phyloP scores from a whole-genome alignment of 2,329 filamentous ascomycete genomes.

The Decorospora gaudefroyi region DNA sequence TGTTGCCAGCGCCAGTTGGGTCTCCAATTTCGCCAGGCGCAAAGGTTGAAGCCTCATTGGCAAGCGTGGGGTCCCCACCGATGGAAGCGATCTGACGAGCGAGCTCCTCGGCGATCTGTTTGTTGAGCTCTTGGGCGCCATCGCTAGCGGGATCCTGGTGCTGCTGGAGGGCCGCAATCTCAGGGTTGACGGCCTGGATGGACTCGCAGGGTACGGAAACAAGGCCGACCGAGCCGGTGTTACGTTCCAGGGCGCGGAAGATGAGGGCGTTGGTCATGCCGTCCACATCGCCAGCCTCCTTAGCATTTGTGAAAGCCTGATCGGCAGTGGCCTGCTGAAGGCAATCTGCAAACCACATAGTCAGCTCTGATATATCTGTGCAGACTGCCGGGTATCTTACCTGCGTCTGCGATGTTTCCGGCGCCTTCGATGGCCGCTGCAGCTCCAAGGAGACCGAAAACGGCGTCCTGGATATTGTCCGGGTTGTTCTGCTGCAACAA shows the following conservation, averaged over 20 bases:
- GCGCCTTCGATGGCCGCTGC: conserved; percentile 56
- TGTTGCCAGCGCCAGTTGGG: conserved; percentile 57
- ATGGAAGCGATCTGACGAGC: conserved; percentile 64
- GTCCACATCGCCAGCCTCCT: conserved; percentile 56
- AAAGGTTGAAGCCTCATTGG: conserved; percentile 67
- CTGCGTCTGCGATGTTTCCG: conserved; percentile 55
- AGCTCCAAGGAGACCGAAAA: conserved; percentile 60
- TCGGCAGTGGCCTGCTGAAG: conserved; percentile 63
- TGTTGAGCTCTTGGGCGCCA: conserved; percentile 62
- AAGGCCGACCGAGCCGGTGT: conserved; percentile 62
- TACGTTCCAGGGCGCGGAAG: conserved; percentile 62
- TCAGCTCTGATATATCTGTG: conserved; percentile 12
- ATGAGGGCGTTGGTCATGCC: conserved; percentile 61
- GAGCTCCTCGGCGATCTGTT: conserved; percentile 62
- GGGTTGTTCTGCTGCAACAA: conserved; percentile 56
- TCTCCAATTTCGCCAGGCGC: conserved; percentile 61
- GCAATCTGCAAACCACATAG: conserved; percentile 54
- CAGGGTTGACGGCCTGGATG: conserved; percentile 63
- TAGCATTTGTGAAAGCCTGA: conserved; percentile 65
- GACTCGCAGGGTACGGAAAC: conserved; percentile 62
- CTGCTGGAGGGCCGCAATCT: conserved; percentile 66
- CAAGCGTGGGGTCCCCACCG: conserved; percentile 65
- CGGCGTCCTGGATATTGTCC: conserved; percentile 53
- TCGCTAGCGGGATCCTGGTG: conserved; percentile 69
- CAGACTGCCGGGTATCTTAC: conserved; percentile 17